Percentiles rank a stretch among this genome's conserved stretches.
Conservation (phyloP, 768 basidiomycete genomes). For the Lepiota brunneoincarnata region DNA sequence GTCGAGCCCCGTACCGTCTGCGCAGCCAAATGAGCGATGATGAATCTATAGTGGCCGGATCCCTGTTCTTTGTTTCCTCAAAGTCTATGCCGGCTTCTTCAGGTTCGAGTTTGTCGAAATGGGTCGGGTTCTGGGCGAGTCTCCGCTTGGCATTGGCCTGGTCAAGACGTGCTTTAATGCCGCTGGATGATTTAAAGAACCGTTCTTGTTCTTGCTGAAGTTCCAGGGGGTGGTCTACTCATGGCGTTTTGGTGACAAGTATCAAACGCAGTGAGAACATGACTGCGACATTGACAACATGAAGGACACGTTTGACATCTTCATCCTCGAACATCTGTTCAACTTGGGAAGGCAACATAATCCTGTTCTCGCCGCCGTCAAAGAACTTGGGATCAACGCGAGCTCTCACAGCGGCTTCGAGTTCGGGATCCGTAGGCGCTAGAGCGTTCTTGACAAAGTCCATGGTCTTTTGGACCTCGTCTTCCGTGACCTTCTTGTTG, state of each 20-base stretch:
- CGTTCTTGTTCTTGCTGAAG: constrained; percentile 29
- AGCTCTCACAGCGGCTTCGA: constrained; percentile 18
- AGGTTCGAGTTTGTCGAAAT: constrained; percentile 34
- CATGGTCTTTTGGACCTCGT: constrained; percentile 18
- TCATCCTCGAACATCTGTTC: constrained; percentile 20
- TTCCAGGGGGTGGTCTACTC: constrained; percentile 8
- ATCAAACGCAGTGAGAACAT: constrained; percentile 1
- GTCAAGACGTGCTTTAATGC: constrained; percentile 32
- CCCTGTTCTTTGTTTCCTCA: constrained; percentile 36
- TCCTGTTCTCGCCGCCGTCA: constrained; percentile 19
- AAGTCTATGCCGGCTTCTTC: constrained; percentile 33
- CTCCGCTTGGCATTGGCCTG: constrained; percentile 28
- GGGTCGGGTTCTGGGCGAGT: constrained; percentile 32
- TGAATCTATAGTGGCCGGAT: constrained; percentile 56
- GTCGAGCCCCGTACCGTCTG: constrained; percentile 50
- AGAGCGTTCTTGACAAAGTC: constrained; percentile 21
- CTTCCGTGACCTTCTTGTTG: constrained; percentile 22
- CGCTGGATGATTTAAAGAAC: constrained; percentile 29
- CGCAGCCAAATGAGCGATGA: constrained; percentile 55
- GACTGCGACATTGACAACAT: constrained; percentile 40
- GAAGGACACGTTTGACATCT: constrained; percentile 33
- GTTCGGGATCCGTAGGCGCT: constrained; percentile 23
- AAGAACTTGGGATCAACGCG: constrained; percentile 19
- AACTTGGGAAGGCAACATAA: constrained; percentile 18
- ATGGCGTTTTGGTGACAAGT: not conserved